These are phyloP conservation scores for Barbatosphaeria neglecta DNA, from an alignment of 495 filamentous ascomycete species.

Conservation along the genomic window DNA sequence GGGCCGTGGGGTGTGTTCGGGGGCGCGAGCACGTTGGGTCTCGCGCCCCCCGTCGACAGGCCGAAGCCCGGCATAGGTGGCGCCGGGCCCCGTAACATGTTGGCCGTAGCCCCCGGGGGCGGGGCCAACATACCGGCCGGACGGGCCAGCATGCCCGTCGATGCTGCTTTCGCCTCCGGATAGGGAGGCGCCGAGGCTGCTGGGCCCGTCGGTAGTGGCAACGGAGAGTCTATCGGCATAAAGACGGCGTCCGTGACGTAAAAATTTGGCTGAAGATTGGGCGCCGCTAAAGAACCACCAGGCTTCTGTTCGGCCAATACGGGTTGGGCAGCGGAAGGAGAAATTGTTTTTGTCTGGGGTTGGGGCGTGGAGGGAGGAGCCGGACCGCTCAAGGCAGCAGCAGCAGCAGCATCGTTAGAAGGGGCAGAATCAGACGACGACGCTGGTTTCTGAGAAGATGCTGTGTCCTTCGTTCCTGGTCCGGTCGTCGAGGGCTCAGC, in stretches of 20 bases:
- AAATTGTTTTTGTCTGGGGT: neutral
- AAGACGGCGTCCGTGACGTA: neutral
- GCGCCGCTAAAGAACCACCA: neutral
- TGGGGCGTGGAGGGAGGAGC: neutral
- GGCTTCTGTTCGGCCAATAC: neutral
- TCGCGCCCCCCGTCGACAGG: slow-evolving; percentile 1
- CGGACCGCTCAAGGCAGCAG: neutral
- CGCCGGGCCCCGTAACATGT: slow-evolving; percentile 12
- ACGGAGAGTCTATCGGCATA: slow-evolving; percentile 2
- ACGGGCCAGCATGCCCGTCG: slow-evolving; percentile 29
- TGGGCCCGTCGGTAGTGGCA: slow-evolving; percentile 4
- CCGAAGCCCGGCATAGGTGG: slow-evolving; percentile 10
- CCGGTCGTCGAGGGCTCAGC: too few species aligned
- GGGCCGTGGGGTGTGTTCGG: slow-evolving; percentile 30
- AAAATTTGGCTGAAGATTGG: slow-evolving; percentile 14
- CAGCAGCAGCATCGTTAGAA: neutral
- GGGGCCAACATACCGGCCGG: slow-evolving; percentile 21
- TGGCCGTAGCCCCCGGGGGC: slow-evolving; percentile 9
- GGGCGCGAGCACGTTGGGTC: slow-evolving; percentile 28
- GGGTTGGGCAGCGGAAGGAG: neutral
- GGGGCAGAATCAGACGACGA: neutral
- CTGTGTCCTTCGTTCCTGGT: too few species aligned
- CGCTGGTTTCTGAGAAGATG: neutral
- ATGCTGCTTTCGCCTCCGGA: slow-evolving; percentile 18
- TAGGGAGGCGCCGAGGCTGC: slow-evolving; percentile 16